Conservation (phyloP, 1,139 yeast genomes). For the Candida buenavistaensis region DNA sequence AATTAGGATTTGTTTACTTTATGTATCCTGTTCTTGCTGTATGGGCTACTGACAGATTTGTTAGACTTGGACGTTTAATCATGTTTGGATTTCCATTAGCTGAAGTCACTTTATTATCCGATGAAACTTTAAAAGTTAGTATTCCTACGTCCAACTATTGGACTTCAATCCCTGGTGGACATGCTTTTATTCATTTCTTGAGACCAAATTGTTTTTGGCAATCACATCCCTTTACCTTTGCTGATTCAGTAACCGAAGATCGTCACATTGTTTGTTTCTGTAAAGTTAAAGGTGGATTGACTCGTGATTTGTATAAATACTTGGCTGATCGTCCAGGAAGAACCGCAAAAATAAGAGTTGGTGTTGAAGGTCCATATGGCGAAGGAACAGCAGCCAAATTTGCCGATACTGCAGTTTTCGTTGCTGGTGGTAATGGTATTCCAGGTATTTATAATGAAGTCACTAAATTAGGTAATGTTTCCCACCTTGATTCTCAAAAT, state of each 20-base stretch:
- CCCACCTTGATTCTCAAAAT: constrained; percentile 18
- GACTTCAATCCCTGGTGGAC: constrained; percentile 49
- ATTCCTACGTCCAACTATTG: constrained; percentile 44
- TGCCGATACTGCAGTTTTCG: constrained; percentile 38
- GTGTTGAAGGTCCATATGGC: constrained; percentile 46
- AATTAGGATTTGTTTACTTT: constrained; percentile 40
- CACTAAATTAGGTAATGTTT: constrained; percentile 18
- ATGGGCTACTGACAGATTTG: constrained; percentile 45
- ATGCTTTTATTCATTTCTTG: constrained; percentile 50
- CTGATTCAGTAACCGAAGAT: constrained; percentile 21
- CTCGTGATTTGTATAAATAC: constrained; percentile 31
- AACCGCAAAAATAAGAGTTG: constrained; percentile 28
- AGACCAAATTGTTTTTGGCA: constrained; percentile 41
- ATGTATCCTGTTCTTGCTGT: constrained; percentile 40
- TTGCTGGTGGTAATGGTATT: constrained; percentile 47
- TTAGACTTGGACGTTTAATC: constrained; percentile 35
- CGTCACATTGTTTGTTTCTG: constrained; percentile 27
- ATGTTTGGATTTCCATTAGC: constrained; percentile 44
- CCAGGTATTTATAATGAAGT: constrained; percentile 45
- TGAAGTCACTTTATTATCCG: constrained; percentile 29
- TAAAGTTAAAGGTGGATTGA: constrained; percentile 41
- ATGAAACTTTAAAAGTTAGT: constrained; percentile 41
- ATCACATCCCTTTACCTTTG: constrained; percentile 36
- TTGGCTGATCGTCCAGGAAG: constrained; percentile 29
- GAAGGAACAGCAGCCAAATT: constrained; percentile 28